phyloP scores from a whole-genome alignment of 495 filamentous ascomycete genomes.

The Penicillium canescens region DNA sequence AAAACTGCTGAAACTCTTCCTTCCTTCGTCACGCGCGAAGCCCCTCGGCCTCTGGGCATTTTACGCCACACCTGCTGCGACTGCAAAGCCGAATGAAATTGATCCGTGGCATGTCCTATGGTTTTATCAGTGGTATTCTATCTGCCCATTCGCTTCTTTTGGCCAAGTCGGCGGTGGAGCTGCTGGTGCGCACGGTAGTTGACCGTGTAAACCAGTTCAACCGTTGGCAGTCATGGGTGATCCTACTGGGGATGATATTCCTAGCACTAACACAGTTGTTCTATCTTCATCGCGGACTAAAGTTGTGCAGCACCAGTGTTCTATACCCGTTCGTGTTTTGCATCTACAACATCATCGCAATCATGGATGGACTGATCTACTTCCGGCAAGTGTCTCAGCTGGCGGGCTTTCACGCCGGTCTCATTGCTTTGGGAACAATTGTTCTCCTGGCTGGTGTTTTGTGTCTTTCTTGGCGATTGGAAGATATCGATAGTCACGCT shows the following conservation, averaged over 20 bases:
- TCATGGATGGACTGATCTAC: constrained; percentile 95
- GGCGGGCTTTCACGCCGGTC: constrained; percentile 68
- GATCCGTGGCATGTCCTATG: constrained; percentile 84
- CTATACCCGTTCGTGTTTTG: constrained; percentile 98
- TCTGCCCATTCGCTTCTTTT: constrained; percentile 92
- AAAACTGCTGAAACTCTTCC: constrained; percentile 55
- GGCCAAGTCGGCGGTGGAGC: constrained; percentile 94
- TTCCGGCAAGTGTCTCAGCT: constrained; percentile 86
- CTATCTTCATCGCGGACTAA: constrained; percentile 90
- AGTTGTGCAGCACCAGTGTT: constrained; percentile 91
- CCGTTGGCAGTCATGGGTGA: constrained; percentile 95
- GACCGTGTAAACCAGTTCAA: constrained; percentile 93
- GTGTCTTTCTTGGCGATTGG: constrained; percentile 90
- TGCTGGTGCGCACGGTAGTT: constrained; percentile 89
- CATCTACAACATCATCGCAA: constrained; percentile 99
- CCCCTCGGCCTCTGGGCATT: constrained; percentile 31
- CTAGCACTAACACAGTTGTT: constrained; percentile 92
- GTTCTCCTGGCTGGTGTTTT: constrained; percentile 87
- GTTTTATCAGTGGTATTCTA: constrained; percentile 85
- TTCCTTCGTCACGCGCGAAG: constrained; percentile 34
- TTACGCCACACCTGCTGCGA: constrained; percentile 42
- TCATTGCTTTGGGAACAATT: constrained; percentile 84
- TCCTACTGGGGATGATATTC: constrained; percentile 76
- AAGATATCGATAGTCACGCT: constrained; percentile 63
- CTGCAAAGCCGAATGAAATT: constrained; percentile 63